These are phyloP conservation scores for Aspergillus ostianus DNA, from an alignment of 495 filamentous ascomycete species.

Conservation along the genomic window DNA sequence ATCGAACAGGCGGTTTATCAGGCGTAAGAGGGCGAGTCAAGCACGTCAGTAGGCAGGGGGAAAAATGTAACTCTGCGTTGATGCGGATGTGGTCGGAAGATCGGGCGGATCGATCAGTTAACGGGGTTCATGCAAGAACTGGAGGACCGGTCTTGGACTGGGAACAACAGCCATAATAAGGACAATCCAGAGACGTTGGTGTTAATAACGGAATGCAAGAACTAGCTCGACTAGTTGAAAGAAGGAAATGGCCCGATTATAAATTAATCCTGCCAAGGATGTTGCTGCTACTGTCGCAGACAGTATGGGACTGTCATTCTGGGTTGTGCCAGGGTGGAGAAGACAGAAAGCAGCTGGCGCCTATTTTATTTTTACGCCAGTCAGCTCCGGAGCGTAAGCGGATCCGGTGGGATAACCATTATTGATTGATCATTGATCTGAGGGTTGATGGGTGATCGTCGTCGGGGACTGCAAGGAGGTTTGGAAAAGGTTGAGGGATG, in stretches of 20 bases:
- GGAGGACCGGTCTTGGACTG: background rate
- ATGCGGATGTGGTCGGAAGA: slow-evolving; percentile 10
- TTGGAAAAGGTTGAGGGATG: background rate
- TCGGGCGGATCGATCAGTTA: slow-evolving; percentile 1
- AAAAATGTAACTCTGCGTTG: background rate
- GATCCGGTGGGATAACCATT: background rate
- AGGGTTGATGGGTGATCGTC: background rate
- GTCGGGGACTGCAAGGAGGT: background rate
- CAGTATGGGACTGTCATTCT: background rate
- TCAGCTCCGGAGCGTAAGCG: background rate
- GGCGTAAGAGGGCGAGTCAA: background rate
- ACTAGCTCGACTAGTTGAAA: background rate
- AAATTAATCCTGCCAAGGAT: background rate
- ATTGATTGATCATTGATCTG: background rate
- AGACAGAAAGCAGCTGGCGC: background rate
- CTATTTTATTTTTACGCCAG: background rate
- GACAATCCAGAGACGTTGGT: background rate
- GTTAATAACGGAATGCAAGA: background rate
- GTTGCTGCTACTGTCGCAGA: background rate
- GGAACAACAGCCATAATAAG: background rate
- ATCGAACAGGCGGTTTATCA: background rate
- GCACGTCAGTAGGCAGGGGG: slow-evolving; percentile 1
- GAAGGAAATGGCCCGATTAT: background rate
- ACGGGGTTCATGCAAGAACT: background rate
- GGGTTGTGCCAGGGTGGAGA: background rate